Percentiles rank a stretch among this genome's conserved stretches.
Conservation (phyloP, 176 grass and related monocot species). For the Oryza longistaminata region DNA sequence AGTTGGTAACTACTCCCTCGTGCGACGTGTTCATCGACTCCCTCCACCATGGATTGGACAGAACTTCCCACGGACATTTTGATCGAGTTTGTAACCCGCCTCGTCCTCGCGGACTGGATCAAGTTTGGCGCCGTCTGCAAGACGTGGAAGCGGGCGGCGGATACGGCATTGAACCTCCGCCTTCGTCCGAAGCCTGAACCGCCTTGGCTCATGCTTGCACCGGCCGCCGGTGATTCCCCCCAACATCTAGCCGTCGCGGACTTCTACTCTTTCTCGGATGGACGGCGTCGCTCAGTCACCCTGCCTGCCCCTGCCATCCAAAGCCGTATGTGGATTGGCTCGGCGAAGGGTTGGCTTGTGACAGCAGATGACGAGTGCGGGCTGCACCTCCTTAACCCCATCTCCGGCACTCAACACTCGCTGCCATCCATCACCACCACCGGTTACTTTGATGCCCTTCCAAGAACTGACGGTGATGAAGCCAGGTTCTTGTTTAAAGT, state of each 20-base stretch:
- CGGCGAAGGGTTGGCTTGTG: not conserved
- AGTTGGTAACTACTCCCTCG: too few relatives aligned
- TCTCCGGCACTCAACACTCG: not conserved
- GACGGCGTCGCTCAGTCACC: not conserved
- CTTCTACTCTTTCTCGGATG: not conserved
- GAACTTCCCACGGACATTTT: not conserved
- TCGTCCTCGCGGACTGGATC: not conserved
- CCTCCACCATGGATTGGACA: not conserved
- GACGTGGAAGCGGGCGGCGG: not conserved
- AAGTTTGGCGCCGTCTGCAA: not conserved
- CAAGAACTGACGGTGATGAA: not conserved
- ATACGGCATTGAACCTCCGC: not conserved
- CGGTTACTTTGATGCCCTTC: not conserved
- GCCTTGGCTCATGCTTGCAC: slow-evolving; percentile 1
- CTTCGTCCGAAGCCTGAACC: not conserved
- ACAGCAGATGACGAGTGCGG: not conserved
- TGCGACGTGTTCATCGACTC: too few relatives aligned
- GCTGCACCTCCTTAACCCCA: slow-evolving; percentile 24
- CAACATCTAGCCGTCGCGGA: not conserved
- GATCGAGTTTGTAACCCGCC: not conserved
- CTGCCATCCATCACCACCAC: slow-evolving; percentile 2
- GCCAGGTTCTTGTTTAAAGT: not conserved
- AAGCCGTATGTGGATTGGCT: not conserved
- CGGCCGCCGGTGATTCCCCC: not conserved
- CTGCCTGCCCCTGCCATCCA: not conserved